Conservation (phyloP, 495 filamentous ascomycete genomes). For the Collariella sp. region DNA sequence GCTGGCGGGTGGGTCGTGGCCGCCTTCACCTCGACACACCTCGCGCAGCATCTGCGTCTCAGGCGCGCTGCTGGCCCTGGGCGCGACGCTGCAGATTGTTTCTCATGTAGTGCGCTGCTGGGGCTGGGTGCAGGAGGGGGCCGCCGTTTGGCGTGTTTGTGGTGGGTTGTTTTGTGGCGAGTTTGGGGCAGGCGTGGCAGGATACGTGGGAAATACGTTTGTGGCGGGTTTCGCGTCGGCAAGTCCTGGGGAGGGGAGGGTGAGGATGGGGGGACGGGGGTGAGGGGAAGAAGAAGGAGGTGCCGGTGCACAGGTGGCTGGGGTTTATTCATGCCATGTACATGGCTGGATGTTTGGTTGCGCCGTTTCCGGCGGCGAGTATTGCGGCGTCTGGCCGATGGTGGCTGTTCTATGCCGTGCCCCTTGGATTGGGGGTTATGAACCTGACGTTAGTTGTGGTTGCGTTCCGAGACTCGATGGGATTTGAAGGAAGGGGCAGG, state of each 20-base stretch:
- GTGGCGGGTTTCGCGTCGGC: slow-evolving; percentile 21
- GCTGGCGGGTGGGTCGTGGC: slow-evolving; percentile 44
- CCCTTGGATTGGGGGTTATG: slow-evolving; percentile 32
- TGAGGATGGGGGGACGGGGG: no score
- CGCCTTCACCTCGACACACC: slow-evolving; percentile 40
- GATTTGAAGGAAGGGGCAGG: slow-evolving; percentile 5
- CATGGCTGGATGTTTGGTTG: slow-evolving; percentile 43
- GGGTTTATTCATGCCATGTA: slow-evolving; percentile 51
- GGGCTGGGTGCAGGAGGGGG: slow-evolving; percentile 13
- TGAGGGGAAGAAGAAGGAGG: slow-evolving; percentile 10
- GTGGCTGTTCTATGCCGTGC: slow-evolving; percentile 39
- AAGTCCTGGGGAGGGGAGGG: no score
- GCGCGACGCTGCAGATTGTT: slow-evolving; percentile 39
- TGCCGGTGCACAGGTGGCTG: slow-evolving; percentile 46
- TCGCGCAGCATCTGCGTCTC: slow-evolving; percentile 37
- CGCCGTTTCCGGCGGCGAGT: slow-evolving; percentile 42
- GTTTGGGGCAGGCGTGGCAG: slow-evolving; percentile 44
- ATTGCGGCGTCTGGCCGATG: slow-evolving; percentile 36
- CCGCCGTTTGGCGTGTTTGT: slow-evolving; percentile 43
- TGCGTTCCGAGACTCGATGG: slow-evolving; percentile 30
- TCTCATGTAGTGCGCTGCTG: slow-evolving; percentile 42
- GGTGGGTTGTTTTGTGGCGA: slow-evolving; percentile 41
- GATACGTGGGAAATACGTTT: slow-evolving; percentile 48
- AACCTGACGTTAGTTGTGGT: slow-evolving; percentile 32
- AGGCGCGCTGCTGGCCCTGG: slow-evolving; percentile 41